These are phyloP conservation scores for Acanthamoeba sp. DNA, from an alignment of 208 protist genomes.

Conservation along the genomic window DNA sequence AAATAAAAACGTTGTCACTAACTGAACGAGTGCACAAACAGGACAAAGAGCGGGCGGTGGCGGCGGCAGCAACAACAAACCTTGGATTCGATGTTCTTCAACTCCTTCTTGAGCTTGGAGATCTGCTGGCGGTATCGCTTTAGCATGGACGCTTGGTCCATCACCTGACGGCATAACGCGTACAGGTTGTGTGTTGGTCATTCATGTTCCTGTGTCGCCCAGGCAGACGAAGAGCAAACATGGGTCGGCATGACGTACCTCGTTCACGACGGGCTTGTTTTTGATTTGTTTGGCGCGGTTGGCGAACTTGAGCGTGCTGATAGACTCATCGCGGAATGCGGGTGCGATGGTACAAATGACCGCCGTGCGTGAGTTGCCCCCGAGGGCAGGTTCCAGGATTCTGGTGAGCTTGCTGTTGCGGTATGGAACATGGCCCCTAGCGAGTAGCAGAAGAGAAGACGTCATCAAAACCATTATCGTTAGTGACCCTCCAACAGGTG, in stretches of 20 bases:
- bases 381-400: constrained; percentile 89
- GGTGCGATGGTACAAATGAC: constrained; percentile 90
- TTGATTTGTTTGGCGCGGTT: constrained; percentile 87
- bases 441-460: not conserved
- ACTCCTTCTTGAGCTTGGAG: constrained; percentile 66
- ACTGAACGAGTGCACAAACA: too few relatives aligned
- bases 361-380: constrained; percentile 88
- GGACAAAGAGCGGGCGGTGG: too few relatives aligned
- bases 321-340: constrained; percentile 66
- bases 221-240: not conserved
- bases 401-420: constrained; percentile 91
- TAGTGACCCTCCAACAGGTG: too few relatives aligned
- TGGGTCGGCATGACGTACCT: constrained; percentile 75
- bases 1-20: too few relatives aligned
- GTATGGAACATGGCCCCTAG: constrained; percentile 89
- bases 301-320: constrained; percentile 90
- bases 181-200: constrained; percentile 84
- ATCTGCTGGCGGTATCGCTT: constrained; percentile 79
- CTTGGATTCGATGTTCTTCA: constrained; percentile 65
- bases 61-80: not conserved
- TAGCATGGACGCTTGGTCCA: constrained; percentile 78
- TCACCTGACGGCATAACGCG: constrained; percentile 81
- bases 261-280: constrained; percentile 90
- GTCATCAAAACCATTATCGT: too few relatives aligned
- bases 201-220: not conserved